Base-by-base conservation (phyloP, 441 rosid genomes). In the Macaranga tanarius region DNA sequence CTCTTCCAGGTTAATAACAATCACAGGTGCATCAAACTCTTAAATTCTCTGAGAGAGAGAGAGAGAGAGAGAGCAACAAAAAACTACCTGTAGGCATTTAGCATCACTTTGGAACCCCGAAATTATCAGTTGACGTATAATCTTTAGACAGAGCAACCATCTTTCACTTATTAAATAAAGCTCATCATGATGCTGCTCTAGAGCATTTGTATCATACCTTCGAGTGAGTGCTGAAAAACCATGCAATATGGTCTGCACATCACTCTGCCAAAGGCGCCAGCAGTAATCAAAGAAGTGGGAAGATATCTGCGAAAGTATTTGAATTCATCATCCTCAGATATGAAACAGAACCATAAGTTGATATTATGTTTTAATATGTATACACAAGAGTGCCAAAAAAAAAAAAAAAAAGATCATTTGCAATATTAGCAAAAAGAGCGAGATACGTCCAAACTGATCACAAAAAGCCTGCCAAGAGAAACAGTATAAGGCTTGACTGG, bases 261-360 rank as follows among this genome's bases (percentile, higher is more conserved):
- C 99, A 74, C 87, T 92, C 79, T 93, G 93, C 99, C 99, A 96
- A 68, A 96, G 97, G 84, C 77, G 92, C 98, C 99, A 96, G 85
- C 97, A 76, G 76, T 86, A 90, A 77, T 90, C 90, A 75, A 96
- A 92, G 73, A 93, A 82, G 77, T 88, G 97, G 72, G 95, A 88
- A 19, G 98, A 85, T 86, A 96, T 90, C 99, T 96, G 96, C 93
- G 79, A 81, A 47, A 67, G 40, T 56, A 45, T 56, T 38, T 69
- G 48, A 72, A 60, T 48, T 22, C 31, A 51, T 44, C 22, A 61
- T 48, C 58, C 19, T 61, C 26, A 7, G n/a, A 67, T 40, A 38
- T 16, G n/a, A 59, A 16, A 60, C 52, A 67, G 17, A 57, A 57
- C 20, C 23, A n/a, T 19, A 40, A 9, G 40, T 19, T 20, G 54